Evolutionary conservation across 768 basidiomycete species (phyloP).

Genomic region (Chiua virens): DNA sequence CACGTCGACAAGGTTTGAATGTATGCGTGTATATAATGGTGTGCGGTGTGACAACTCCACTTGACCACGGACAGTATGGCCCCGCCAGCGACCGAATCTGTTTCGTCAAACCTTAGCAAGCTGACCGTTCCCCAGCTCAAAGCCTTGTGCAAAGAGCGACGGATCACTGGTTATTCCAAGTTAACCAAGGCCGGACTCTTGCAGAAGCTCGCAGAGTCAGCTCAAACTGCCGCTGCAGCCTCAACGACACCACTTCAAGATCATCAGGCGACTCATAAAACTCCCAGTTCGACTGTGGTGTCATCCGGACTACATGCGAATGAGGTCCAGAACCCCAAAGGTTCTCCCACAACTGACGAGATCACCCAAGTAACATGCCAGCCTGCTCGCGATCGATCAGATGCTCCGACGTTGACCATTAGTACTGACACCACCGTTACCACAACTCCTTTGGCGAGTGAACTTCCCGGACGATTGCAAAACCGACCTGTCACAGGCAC

Average conservation of each 20-base stretch:
- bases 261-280: too few species aligned
- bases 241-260: background rate
- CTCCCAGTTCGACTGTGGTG: too few species aligned
- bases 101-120: constrained; percentile 25
- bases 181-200: constrained; percentile 59
- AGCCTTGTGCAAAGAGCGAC: constrained; percentile 62
- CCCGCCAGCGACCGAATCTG: background rate
- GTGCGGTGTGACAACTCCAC: too few species aligned
- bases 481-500: too few species aligned
- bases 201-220: constrained; percentile 37
- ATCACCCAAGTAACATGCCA: background rate
- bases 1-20: constrained; percentile 2
- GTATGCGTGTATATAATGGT: background rate
- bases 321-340: background rate
- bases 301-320: background rate
- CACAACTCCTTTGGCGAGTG: too few species aligned
- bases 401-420: too few species aligned
- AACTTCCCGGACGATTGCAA: too few species aligned
- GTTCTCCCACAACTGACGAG: background rate
- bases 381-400: background rate
- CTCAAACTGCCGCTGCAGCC: background rate
- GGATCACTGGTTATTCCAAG: constrained; percentile 66
- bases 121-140: constrained; percentile 66
- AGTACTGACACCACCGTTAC: too few species aligned
- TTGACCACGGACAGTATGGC: constrained; percentile 11